Percentiles rank a stretch among this genome's conserved stretches.
Evolutionary conservation across 192 early-diverging fungal genomes (phyloP).

Genomic region (Pilaira anomala): DNA sequence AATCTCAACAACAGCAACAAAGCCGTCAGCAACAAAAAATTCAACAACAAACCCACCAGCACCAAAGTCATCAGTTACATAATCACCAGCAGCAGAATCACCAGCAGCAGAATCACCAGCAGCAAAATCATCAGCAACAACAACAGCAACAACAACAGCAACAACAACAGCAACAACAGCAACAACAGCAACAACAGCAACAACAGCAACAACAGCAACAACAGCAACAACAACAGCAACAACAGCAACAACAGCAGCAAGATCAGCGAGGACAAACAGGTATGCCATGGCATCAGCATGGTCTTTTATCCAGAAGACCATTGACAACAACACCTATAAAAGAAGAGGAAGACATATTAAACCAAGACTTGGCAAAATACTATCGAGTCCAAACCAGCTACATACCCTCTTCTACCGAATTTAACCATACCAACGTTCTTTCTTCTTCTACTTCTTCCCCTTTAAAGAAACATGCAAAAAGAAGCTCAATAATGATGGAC

Average conservation of each 20-base stretch:
- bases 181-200: no score
- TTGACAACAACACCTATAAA: not conserved
- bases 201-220: not conserved
- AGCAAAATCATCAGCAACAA: no score
- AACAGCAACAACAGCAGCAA: not conserved
- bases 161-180: not conserved
- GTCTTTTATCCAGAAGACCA: constrained; percentile 1
- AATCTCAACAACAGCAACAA: not conserved
- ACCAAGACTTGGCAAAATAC: not conserved
- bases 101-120: no score
- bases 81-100: no score
- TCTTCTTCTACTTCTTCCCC: constrained; percentile 1
- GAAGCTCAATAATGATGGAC: not conserved
- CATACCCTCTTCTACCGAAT: not conserved
- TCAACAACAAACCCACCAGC: not conserved
- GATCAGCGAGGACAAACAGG: not conserved
- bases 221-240: no score
- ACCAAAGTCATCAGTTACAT: not conserved
- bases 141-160: not conserved
- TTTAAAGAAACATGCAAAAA: constrained; percentile 4
- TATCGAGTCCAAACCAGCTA: constrained; percentile 1
- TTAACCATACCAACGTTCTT: not conserved
- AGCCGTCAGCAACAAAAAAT: no score
- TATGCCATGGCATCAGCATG: no score
- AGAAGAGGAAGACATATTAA: no score